Evolutionary conservation across 306 rosid species (phyloP), one percentile per base, ranked within the genome.

Genomic region (Ormosia emarginata): DNA sequence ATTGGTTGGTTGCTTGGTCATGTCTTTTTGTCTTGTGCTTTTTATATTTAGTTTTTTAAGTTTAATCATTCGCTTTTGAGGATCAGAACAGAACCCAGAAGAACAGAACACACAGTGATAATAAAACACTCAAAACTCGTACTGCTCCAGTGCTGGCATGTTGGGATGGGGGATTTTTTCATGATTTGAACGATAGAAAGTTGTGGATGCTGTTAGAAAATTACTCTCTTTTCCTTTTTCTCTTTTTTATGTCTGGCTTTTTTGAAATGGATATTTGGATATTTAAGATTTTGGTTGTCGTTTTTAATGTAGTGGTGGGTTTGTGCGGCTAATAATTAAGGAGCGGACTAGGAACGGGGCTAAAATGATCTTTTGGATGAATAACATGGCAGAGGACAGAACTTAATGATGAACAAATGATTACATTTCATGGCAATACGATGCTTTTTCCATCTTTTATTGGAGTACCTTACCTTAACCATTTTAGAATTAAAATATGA

Each of bases 351-450:
- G n/a, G 29, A 40, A 52, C 15, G 50, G 63, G 71, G 53, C 62
- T 67, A 75, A 49, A 71, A 74, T 79, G 40, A 72, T 79, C 34
- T n/a, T 74, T 79, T 67, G 64, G 67, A 53, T 56, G 81, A 58
- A 81, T 56, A 56, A 69, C 64, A 75, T 81, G 81, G 63, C 30
- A 52, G 75, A 66, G 34, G 62, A 61, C 79, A 81, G 4, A 77
- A 36, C 58, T 53, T 71, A 50, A 81, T 87, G 61, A 87, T 87
- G 79, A 63, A 73, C 57, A 39, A 77, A 84, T 87, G 86, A 87
- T 87, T 84, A 68, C 61, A 39, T n/a, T 77, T 39, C 79, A 47
- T 71, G 40, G 59, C 81, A 76, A n/a, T 73, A 55, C 57, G 65
- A 44, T 46, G 69, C 81, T 11, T 62, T 69, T 39, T 40, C 12